Evolutionary conservation across 73 alveolate genomes (phyloP).

Genomic region (Breviolum minutum): DNA sequence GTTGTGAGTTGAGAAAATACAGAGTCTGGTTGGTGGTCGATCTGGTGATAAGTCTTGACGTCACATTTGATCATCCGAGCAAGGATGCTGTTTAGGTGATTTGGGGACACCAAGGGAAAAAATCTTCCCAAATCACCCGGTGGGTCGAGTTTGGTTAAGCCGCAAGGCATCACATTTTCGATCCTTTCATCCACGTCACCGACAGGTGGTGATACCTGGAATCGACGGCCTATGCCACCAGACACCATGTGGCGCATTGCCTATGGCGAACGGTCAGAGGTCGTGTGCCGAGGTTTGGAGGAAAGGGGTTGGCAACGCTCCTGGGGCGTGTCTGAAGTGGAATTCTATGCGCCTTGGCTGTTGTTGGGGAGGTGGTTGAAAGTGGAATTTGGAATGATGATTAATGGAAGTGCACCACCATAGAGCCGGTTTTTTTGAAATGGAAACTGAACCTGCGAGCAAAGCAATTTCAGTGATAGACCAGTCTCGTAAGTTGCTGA

Average conservation of each 20-base stretch:
- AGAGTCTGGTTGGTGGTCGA: neutral
- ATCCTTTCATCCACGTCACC: neutral
- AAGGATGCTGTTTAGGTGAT: too few species aligned
- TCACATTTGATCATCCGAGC: too few species aligned
- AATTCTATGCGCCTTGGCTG: neutral
- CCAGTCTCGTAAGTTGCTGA: too few species aligned
- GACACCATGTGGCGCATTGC: constrained; percentile 93
- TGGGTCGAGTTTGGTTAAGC: neutral
- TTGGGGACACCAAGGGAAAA: too few species aligned
- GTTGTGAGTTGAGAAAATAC: too few species aligned
- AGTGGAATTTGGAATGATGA: too few species aligned
- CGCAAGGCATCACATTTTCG: too few species aligned
- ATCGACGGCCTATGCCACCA: constrained; percentile 83
- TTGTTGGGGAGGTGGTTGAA: too few species aligned
- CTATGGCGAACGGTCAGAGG: constrained; percentile 9
- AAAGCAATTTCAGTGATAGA: too few species aligned
- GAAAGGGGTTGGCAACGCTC: constrained; percentile 63
- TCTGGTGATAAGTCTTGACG: neutral
- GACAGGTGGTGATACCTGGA: constrained; percentile 91
- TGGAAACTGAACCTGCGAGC: too few species aligned
- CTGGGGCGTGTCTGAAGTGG: constrained; percentile 75
- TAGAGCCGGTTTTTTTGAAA: too few species aligned
- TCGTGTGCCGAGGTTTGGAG: constrained; percentile 5
- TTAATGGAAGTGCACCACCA: too few species aligned
- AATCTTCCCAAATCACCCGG: neutral